phyloP scores from a whole-genome alignment of 805 yeast genomes.

The Torulaspora gathmanii region DNA sequence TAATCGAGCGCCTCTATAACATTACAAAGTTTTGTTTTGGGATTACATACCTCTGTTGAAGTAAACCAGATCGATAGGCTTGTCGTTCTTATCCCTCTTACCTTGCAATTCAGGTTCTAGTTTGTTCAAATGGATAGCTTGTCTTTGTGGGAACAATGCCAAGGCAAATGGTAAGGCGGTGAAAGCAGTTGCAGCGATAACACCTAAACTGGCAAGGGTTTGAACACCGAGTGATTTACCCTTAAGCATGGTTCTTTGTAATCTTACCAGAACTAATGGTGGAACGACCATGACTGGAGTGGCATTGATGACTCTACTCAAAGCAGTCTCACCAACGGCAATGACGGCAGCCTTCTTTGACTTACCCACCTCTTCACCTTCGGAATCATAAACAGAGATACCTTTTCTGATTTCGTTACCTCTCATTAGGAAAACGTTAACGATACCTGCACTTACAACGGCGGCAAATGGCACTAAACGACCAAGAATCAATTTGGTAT shows the following conservation, averaged over 20 bases:
- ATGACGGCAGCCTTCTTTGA: constrained; percentile 83
- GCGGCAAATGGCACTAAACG: constrained; percentile 98
- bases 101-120: constrained; percentile 63
- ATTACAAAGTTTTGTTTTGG: background rate
- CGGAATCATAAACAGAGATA: constrained; percentile 62
- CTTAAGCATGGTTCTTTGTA: constrained; percentile 66
- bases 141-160: constrained; percentile 91
- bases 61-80: constrained; percentile 54
- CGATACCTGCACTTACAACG: constrained; percentile 94
- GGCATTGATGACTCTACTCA: constrained; percentile 90
- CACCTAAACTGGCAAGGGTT: constrained; percentile 72
- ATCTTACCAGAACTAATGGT: constrained; percentile 71
- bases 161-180: constrained; percentile 89
- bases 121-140: constrained; percentile 50
- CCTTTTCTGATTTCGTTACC: constrained; percentile 88
- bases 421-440: constrained; percentile 95
- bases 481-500: constrained; percentile 64
- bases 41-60: constrained; percentile 88
- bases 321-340: constrained; percentile 97
- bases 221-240: constrained; percentile 63
- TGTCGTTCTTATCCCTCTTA: constrained; percentile 59
- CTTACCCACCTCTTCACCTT: constrained; percentile 61
- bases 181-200: constrained; percentile 80
- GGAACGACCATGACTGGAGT: constrained; percentile 98
- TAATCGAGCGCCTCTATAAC: background rate